These are phyloP conservation scores for Yamagishiella unicocca DNA, from an alignment of 139 green algal genomes.

Conservation along the genomic window DNA sequence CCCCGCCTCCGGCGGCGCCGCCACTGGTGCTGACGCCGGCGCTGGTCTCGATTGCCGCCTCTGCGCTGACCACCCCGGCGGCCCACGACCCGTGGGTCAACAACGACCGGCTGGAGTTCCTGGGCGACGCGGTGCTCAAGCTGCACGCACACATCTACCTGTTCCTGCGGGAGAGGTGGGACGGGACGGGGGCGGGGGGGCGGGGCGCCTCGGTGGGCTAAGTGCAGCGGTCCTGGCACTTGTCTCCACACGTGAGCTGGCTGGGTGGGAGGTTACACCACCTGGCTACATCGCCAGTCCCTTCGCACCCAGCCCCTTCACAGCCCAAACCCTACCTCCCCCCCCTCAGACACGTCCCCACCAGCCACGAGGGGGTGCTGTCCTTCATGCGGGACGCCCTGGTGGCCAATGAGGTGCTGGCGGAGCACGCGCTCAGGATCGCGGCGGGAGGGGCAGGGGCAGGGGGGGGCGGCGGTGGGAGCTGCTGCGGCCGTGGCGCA, in stretches of 20 bases:
- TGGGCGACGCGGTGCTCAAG: slow-evolving; percentile 42
- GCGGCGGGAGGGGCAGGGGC: too few species aligned
- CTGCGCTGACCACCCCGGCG: neutral
- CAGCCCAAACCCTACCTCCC: too few species aligned
- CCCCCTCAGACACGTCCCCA: neutral
- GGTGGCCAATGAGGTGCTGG: slow-evolving; percentile 39
- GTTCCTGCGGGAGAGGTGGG: slow-evolving; percentile 40
- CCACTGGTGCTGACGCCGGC: slow-evolving; percentile 7
- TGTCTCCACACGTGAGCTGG: too few species aligned
- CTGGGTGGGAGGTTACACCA: too few species aligned
- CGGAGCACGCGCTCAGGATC: slow-evolving; percentile 7
- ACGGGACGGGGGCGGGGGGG: neutral
- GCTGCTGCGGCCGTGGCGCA: too few species aligned
- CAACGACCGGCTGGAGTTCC: slow-evolving; percentile 40
- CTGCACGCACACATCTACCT: slow-evolving; percentile 12
- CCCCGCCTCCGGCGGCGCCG: neutral
- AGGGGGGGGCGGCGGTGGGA: too few species aligned
- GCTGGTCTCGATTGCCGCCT: too few species aligned
- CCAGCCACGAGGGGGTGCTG: slow-evolving; percentile 45
- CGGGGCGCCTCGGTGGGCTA: neutral
- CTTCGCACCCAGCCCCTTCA: too few species aligned
- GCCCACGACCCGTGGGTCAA: slow-evolving; percentile 6
- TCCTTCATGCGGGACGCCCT: slow-evolving; percentile 38
- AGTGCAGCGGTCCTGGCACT: too few species aligned
- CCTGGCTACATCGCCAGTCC: too few species aligned